These are phyloP conservation scores for Mercurialis annua DNA, from an alignment of 345 rosid genomes.

Conservation along the genomic window DNA sequence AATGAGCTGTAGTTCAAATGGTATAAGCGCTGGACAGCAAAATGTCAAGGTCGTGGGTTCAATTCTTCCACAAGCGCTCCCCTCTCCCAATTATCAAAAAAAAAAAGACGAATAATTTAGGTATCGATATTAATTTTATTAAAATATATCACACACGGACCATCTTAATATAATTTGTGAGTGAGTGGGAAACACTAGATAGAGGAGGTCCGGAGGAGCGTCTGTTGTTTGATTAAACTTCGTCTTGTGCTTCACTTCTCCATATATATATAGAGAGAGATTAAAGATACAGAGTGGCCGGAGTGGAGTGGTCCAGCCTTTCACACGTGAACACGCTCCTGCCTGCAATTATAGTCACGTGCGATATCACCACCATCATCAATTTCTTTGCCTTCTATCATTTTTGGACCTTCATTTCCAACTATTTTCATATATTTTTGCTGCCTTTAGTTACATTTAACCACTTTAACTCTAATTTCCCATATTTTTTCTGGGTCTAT, in stretches of 20 bases:
- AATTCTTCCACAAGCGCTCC: too few relatives aligned
- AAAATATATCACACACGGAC: too few relatives aligned
- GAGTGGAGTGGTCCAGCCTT: conserved; percentile 47
- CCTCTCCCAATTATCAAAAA: too few relatives aligned
- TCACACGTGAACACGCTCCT: conserved; percentile 82
- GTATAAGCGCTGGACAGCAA: too few relatives aligned
- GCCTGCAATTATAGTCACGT: conserved; percentile 56
- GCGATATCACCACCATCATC: conserved; percentile 50
- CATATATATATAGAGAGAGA: background rate
- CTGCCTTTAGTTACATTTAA: background rate
- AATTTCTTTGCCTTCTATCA: conserved; percentile 17
- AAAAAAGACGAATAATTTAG: too few relatives aligned
- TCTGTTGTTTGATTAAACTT: background rate
- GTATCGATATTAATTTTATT: too few relatives aligned
- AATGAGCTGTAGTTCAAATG: too few relatives aligned
- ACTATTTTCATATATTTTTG: background rate
- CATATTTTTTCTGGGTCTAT: background rate
- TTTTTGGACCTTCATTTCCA: conserved; percentile 8
- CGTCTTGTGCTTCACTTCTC: background rate
- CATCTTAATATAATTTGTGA: too few relatives aligned
- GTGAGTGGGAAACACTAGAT: background rate
- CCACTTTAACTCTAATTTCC: too few relatives aligned
- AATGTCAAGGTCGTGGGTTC: too few relatives aligned
- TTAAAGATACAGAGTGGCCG: background rate
- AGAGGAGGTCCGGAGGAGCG: conserved; percentile 26